These are phyloP conservation scores for Mucor indicus DNA, from an alignment of 371 early-diverging fungal species.

Conservation along the genomic window DNA sequence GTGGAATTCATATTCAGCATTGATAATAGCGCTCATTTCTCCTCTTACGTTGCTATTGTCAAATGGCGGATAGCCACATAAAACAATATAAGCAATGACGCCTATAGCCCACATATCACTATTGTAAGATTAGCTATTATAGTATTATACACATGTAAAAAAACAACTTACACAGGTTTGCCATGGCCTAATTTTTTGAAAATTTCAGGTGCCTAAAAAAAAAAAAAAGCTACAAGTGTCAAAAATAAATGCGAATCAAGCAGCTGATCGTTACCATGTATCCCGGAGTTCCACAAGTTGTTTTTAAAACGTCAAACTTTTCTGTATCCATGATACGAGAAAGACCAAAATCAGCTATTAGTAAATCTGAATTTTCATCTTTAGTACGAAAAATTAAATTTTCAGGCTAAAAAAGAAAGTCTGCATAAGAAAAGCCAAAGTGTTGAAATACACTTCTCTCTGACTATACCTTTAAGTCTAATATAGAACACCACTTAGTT, in stretches of 20 bases:
- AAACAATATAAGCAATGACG: constrained; percentile 86
- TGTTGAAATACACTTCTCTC: too few relatives aligned
- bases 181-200: constrained; percentile 67
- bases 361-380: constrained; percentile 66
- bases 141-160: neutral
- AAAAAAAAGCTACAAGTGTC: too few relatives aligned
- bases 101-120: constrained; percentile 93
- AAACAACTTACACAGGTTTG: constrained; percentile 53
- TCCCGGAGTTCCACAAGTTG: constrained; percentile 85
- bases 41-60: constrained; percentile 63
- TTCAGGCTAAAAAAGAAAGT: constrained; percentile 80
- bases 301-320: constrained; percentile 71
- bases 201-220: constrained; percentile 73
- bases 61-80: constrained; percentile 91
- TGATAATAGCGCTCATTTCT: constrained; percentile 71
- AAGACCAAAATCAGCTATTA: constrained; percentile 91
- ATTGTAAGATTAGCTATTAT: neutral
- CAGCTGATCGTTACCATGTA: constrained; percentile 65
- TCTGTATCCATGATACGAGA: constrained; percentile 80
- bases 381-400: constrained; percentile 80
- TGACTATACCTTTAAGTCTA: constrained; percentile 53
- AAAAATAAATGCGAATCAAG: too few relatives aligned
- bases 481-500: neutral
- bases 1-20: constrained; percentile 73
- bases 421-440: too few relatives aligned